Base-by-base conservation (phyloP, 352 stramenopile species). In the Thraustotheca clavata region DNA sequence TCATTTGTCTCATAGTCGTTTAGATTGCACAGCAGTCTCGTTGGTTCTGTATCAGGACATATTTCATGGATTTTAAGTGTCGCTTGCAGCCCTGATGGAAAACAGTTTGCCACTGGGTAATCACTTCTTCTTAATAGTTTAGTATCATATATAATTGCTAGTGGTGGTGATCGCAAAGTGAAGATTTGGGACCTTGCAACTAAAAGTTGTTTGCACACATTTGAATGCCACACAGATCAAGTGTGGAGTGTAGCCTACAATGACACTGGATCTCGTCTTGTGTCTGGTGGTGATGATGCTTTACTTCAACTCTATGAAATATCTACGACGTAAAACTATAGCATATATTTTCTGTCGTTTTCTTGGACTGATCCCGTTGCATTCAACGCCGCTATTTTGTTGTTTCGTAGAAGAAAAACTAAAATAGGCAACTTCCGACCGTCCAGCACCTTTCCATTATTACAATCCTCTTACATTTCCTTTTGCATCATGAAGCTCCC, bases 221-320 rank as follows among this genome's bases (percentile, higher is more conserved):
- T 96, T 67, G 88, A 96, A 49, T 86, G 78, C 27, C 88, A 96
- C 74, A 92, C 76, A 40, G 88, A 96, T 59, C 88, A 96, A 76
- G 86, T 96, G 26, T 96, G 88, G 88, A 92, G 87, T 61, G 86
- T 96, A 31, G 84, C 87, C 36, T 96, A 96, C 77, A 95, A 91
- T 70, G 77, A 79, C 6, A 79, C 82, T 43, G 88, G 88, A 43
- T 84, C 73, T 33, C 79, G 87, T 43, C 70, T 96, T 26, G 87
- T 96, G 31, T 96, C 87, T 8, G 88, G 86, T 26, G 88, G 88
- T 52, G 88, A 96, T 62, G 88, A 96, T 66, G 86, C 86, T 29
- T 66, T 94, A 38, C 69, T 96, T 49, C 87, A 96, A 74, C 69
- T 96, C 26, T 96, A 96, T 71, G 88, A 96, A 73, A 89, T 85